These are phyloP conservation scores for Komagataella ulmi DNA, from an alignment of 805 yeast genomes.

Conservation along the genomic window DNA sequence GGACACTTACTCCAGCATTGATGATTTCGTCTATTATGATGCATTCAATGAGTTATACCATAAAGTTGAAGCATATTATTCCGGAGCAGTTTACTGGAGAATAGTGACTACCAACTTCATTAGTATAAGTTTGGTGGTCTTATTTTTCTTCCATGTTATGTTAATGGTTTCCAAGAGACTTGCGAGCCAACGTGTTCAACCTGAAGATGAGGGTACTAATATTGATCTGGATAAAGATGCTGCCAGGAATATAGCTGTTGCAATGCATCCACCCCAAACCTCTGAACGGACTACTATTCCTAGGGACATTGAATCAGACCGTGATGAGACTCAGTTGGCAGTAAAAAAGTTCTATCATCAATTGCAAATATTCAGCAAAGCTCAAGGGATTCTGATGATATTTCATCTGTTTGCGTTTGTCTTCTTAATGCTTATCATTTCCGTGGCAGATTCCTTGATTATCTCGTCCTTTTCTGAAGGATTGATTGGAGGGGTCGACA, in stretches of 20 bases:
- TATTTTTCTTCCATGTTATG: background rate
- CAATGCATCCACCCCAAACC: background rate
- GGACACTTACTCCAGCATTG: constrained; percentile 1
- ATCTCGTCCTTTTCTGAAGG: background rate
- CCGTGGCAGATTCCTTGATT: background rate
- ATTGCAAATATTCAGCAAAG: background rate
- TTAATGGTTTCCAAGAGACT: background rate
- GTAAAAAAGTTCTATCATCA: background rate
- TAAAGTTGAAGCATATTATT: background rate
- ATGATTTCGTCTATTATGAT: constrained; percentile 1
- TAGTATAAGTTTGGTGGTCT: background rate
- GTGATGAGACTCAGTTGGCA: background rate
- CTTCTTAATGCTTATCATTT: background rate
- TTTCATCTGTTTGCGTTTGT: background rate
- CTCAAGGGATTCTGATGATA: background rate
- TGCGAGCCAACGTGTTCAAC: background rate
- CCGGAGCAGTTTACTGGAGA: background rate
- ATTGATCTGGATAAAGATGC: background rate
- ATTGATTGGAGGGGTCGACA: background rate
- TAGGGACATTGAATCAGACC: background rate
- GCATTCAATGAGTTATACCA: constrained; percentile 1
- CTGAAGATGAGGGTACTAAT: background rate
- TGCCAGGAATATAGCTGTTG: too few relatives aligned
- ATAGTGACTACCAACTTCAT: background rate
- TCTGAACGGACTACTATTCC: background rate